A percentile compares a stretch with the other conserved stretches of the same genome.
phyloP scores from a whole-genome alignment of 495 filamentous ascomycete species.

The Cercophora scortea region DNA sequence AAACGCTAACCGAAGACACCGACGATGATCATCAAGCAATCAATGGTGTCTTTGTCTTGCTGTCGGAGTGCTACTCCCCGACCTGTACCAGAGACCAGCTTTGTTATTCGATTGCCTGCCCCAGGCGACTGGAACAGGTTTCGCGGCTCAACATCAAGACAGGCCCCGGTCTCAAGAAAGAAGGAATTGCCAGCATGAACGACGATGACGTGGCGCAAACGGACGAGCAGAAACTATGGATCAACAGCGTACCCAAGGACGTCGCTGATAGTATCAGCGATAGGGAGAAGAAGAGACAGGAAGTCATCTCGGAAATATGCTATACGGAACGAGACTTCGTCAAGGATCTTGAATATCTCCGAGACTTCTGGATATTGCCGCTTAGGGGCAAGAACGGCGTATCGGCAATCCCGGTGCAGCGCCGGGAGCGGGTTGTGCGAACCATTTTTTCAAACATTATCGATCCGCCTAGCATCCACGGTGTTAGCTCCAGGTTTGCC shows the following conservation, averaged over 20 bases:
- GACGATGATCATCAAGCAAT: conserved; percentile 60
- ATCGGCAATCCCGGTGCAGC: conserved; percentile 83
- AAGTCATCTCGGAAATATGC: conserved; percentile 96
- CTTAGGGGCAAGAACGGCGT: conserved; percentile 57
- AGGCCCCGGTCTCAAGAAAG: conserved; percentile 75
- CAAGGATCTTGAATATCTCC: conserved; percentile 95
- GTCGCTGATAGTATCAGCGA: conserved; percentile 82
- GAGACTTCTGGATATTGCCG: conserved; percentile 98
- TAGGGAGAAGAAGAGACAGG: conserved; percentile 92
- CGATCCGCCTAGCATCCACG: conserved; percentile 69
- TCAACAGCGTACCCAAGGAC: conserved; percentile 95
- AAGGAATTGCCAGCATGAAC: conserved; percentile 65
- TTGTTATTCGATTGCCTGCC: conserved; percentile 98
- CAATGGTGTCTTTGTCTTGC: conserved; percentile 91
- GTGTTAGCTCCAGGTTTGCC: conserved; percentile 79
- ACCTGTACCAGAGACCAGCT: conserved; percentile 91
- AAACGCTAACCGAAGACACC: conserved; percentile 81
- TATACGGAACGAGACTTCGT: conserved; percentile 99
- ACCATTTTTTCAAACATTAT: conserved; percentile 95
- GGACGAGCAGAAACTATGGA: conserved; percentile 98
- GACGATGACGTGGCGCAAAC: conserved; percentile 79
- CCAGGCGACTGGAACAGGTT: conserved; percentile 88
- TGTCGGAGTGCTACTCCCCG: conserved; percentile 97
- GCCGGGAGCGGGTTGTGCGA: conserved; percentile 82
- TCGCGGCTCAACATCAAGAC: conserved; percentile 86